Base-by-base conservation (phyloP, 1,284 basidiomycete genomes). In the Trametes polyzona region DNA sequence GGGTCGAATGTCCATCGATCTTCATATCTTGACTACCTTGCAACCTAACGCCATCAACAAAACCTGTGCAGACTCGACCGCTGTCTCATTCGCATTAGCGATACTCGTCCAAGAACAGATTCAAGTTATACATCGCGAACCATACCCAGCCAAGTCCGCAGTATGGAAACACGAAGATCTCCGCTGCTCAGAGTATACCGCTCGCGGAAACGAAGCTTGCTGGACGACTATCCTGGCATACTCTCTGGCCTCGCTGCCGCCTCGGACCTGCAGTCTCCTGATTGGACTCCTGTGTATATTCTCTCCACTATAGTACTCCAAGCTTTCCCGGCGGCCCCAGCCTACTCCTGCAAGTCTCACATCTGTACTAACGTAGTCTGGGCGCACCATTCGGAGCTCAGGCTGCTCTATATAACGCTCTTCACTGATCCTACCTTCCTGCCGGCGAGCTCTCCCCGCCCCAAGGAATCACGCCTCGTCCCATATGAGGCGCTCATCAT, bases 141-240 rank as follows among this genome's bases (percentile, higher is more conserved):
- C n/a, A n/a, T n/a, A n/a, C n/a, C n/a, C n/a, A n/a, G n/a, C n/a
- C n/a, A n/a, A n/a, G n/a, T n/a, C n/a, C n/a, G n/a, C n/a, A n/a
- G n/a, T n/a, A n/a, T 63, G 62, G 59, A 35, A 29, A 4, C 57
- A 52, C 19, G 62, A 64, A 21, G 62, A 64, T 17, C 40, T 59
- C 3, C 51, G 58, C 12, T 21, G 41, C 10, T 4, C 17, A 9
- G 21, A 47, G 17, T 14, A 12, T 4, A 23, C 12, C 16, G 19
- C 16, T 24, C 39, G 52, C 27, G 43, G n/a, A 58, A 59, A 27
- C 33, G n/a, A 16, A 12, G 19, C 4, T 47, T 64, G n/a, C 24
- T 57, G 8, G 14, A 54, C 4, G 16, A 36, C 2, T 42, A 29
- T 9, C 59, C 59, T 3, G 59, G 62, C 1, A 36, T 64, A 10